phyloP scores from a whole-genome alignment of 2,329 filamentous ascomycete genomes.

The Pyricularia sp. region DNA sequence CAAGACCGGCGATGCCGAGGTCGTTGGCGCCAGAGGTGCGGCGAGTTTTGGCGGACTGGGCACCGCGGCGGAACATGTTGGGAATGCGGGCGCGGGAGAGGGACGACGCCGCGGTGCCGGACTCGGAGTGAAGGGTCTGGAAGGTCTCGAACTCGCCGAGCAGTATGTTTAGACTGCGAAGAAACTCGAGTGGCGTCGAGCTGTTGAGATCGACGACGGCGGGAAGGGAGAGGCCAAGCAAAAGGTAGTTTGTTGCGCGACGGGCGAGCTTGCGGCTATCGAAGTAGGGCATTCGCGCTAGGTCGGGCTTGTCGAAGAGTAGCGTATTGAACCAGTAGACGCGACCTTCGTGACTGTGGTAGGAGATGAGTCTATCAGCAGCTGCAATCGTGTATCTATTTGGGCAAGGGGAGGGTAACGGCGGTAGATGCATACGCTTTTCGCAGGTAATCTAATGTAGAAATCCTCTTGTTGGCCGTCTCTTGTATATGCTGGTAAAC shows the following conservation, averaged over 20 bases:
- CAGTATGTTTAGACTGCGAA: constrained; percentile 76
- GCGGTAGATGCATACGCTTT: constrained; percentile 60
- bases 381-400: background rate
- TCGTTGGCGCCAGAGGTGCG: constrained; percentile 37
- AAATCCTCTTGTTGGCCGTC: constrained; percentile 82
- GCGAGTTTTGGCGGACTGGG: constrained; percentile 46
- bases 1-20: constrained; percentile 22
- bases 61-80: constrained; percentile 68
- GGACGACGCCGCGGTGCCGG: constrained; percentile 60
- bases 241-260: constrained; percentile 85
- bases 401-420: background rate
- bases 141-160: constrained; percentile 90
- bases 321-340: constrained; percentile 99
- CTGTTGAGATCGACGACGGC: constrained; percentile 83
- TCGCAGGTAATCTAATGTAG: constrained; percentile 83
- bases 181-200: constrained; percentile 70
- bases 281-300: constrained; percentile 77
- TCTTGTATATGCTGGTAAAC: constrained; percentile 66
- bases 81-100: constrained; percentile 65
- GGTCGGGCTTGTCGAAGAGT: constrained; percentile 75
- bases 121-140: constrained; percentile 75
- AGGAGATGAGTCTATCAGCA: background rate
- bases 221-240: constrained; percentile 86
- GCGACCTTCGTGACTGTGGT: constrained; percentile 72
- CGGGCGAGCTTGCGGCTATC: constrained; percentile 75